Base-by-base conservation (phyloP, 495 filamentous ascomycete species). In the Copromyces sp. region DNA sequence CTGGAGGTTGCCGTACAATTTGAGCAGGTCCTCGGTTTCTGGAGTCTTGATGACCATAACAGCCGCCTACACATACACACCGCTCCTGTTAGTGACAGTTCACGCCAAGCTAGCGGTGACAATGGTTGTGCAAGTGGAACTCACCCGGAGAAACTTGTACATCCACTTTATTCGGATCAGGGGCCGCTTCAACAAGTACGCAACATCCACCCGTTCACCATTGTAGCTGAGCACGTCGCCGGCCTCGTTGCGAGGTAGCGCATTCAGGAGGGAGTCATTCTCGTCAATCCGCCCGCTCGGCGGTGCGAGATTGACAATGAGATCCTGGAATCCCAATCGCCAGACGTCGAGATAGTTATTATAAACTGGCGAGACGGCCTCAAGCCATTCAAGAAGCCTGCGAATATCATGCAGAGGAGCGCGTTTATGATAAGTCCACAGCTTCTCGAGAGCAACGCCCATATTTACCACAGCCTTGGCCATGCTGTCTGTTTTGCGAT, bases 321-420 rank as follows among this genome's bases (percentile, higher is more conserved):
- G 90, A 81, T 96, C 95, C 76, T 97, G 91, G 81, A 99, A 99
- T 4, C 95, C 95, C 71, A 97, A 87, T 68, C 95, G 87, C 95
- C 95, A 99, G 44, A 92, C 90, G 73, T 89, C 89, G 32, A 99
- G 86, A 79, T 98, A 99, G 74, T 95, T 91, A 44, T 89, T 85
- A 79, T 99, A 99, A 12, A 95, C 84, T 74, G 88, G 87, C 71
- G 91, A 87, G 4, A 92, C 90, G 65, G 87, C 87, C 71, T 90
- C 87, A 1, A 95, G 92, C 96, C 96, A 99, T 16, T 83, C 84
- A 32, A 95, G 83, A 39, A 99, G 83, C 11, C 87, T 84, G 68
- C 90, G 87, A 14, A 89, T 79, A 77, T 93, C 86, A 20, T 89
- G 85, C 69, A 91, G 86, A 2, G 94, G 93, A 38, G 95, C 92